Conservation (phyloP, 257 asterid species). For the Capsicum rhomboideum region DNA sequence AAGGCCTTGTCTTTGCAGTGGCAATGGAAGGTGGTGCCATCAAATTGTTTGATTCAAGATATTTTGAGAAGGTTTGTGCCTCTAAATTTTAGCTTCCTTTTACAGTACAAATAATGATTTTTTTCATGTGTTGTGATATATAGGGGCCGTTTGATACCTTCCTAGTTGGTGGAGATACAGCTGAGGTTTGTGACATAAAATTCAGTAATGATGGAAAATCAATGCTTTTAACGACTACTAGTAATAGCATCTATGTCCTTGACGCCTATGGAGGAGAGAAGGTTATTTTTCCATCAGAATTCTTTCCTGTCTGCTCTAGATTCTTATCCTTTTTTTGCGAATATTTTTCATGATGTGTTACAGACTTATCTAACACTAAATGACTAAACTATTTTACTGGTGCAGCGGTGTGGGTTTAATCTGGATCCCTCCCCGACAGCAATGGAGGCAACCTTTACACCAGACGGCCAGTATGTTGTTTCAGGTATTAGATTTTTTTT, state of each 20-base stretch:
- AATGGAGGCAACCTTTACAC: constrained; percentile 84
- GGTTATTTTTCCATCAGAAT: constrained; percentile 34
- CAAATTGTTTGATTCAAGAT: constrained; percentile 86
- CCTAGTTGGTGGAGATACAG: constrained; percentile 93
- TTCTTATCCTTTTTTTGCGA: neutral
- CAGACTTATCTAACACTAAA: neutral
- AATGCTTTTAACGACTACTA: constrained; percentile 84
- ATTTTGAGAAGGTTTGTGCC: constrained; percentile 71
- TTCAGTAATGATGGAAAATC: constrained; percentile 97
- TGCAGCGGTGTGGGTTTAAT: constrained; percentile 76
- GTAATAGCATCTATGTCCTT: constrained; percentile 73
- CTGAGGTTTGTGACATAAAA: constrained; percentile 96
- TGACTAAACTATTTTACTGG: neutral
- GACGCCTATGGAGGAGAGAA: constrained; percentile 94
- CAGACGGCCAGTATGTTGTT: constrained; percentile 89
- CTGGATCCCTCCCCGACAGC: constrained; percentile 67
- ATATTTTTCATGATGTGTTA: neutral
- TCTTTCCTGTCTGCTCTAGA: constrained; percentile 1
- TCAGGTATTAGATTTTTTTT: constrained; percentile 44
- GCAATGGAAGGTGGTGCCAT: constrained; percentile 99
- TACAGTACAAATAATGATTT: neutral
- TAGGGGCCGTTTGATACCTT: constrained; percentile 98
- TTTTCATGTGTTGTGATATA: constrained; percentile 3
- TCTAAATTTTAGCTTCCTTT: constrained; percentile 2
- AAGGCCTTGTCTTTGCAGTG: constrained; percentile 94